Percentiles rank a stretch among this genome's conserved stretches.
These are phyloP conservation scores for Kurtzmaniella natalensis DNA, from an alignment of 1,139 yeast species.

Conservation along the genomic window DNA sequence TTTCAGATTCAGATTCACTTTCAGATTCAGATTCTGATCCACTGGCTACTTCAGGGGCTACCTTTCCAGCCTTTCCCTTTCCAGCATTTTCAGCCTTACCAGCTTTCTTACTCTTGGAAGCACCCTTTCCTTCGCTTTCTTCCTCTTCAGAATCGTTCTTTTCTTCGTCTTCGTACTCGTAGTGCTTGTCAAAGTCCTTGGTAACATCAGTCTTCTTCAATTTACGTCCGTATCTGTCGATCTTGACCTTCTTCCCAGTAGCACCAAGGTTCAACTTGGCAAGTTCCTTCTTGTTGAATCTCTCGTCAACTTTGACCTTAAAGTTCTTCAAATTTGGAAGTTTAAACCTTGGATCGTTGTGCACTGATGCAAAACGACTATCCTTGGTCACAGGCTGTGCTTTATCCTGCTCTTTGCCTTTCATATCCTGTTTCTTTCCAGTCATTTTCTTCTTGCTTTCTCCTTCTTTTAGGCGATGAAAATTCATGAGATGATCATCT, in stretches of 20 bases:
- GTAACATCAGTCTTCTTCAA: constrained; percentile 35
- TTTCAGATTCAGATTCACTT: constrained; percentile 17
- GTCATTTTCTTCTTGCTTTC: neutral
- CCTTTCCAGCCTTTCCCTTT: constrained; percentile 11
- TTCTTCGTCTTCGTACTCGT: constrained; percentile 42
- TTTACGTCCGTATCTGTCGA: constrained; percentile 86
- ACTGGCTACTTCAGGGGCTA: constrained; percentile 17
- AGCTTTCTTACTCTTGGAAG: constrained; percentile 14
- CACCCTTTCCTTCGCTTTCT: constrained; percentile 18
- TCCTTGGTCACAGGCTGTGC: constrained; percentile 48
- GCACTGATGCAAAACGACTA: constrained; percentile 73
- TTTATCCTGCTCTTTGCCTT: neutral
- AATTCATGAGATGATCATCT: constrained; percentile 1
- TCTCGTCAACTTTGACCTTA: constrained; percentile 77
- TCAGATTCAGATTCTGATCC: constrained; percentile 12
- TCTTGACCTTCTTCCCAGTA: constrained; percentile 49
- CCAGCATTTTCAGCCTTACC: constrained; percentile 12
- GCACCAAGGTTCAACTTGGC: constrained; percentile 51
- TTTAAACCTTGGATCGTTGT: constrained; percentile 85
- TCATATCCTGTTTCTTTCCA: constrained; percentile 1
- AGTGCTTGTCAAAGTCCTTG: constrained; percentile 60
- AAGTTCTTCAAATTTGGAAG: constrained; percentile 65
- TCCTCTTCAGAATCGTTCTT: constrained; percentile 17
- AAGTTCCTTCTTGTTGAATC: constrained; percentile 75
- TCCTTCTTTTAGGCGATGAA: neutral